These are phyloP conservation scores for Tolypocladium guangdongense DNA, from an alignment of 2,329 filamentous ascomycete genomes.

Conservation along the genomic window DNA sequence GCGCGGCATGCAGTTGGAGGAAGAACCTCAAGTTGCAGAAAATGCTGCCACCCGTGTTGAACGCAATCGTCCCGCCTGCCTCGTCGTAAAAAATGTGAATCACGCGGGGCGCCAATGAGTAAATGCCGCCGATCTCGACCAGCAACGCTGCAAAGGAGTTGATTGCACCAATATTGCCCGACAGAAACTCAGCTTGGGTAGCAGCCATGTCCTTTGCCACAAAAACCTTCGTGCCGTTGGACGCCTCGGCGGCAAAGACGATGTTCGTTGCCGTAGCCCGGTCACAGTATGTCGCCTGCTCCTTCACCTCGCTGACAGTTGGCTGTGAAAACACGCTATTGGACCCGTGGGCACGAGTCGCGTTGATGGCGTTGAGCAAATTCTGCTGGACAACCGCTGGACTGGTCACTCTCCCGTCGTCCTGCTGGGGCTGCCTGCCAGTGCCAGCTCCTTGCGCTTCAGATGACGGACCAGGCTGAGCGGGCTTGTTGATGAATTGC, in stretches of 20 bases:
- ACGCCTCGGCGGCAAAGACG: conserved; percentile 55
- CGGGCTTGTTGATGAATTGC: conserved; percentile 29
- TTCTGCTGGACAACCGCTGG: conserved; percentile 56
- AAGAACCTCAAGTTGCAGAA: conserved; percentile 94
- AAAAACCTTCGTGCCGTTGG: conserved; percentile 65
- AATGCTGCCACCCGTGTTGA: conserved; percentile 76
- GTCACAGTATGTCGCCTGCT: conserved; percentile 82
- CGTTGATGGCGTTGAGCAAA: conserved; percentile 65
- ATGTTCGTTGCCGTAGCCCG: conserved; percentile 64
- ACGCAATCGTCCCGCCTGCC: conserved; percentile 72
- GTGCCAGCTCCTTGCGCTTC: background rate
- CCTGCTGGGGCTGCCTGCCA: conserved; percentile 14
- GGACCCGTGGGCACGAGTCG: conserved; percentile 68
- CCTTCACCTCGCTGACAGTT: conserved; percentile 61
- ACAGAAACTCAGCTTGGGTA: conserved; percentile 44
- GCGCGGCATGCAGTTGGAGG: conserved; percentile 58
- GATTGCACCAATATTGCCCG: conserved; percentile 48
- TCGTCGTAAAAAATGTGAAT: conserved; percentile 86
- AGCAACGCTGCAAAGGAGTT: conserved; percentile 61
- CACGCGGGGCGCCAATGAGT: conserved; percentile 55
- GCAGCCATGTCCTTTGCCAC: conserved; percentile 43
- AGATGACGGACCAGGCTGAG: conserved; percentile 6
- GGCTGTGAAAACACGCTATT: conserved; percentile 63
- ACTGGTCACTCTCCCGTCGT: conserved; percentile 45
- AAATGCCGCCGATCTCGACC: conserved; percentile 59